Evolutionary conservation across 495 filamentous ascomycete species (phyloP), one percentile per base, ranked within the genome.

Genomic region (Penicillium steckii): DNA sequence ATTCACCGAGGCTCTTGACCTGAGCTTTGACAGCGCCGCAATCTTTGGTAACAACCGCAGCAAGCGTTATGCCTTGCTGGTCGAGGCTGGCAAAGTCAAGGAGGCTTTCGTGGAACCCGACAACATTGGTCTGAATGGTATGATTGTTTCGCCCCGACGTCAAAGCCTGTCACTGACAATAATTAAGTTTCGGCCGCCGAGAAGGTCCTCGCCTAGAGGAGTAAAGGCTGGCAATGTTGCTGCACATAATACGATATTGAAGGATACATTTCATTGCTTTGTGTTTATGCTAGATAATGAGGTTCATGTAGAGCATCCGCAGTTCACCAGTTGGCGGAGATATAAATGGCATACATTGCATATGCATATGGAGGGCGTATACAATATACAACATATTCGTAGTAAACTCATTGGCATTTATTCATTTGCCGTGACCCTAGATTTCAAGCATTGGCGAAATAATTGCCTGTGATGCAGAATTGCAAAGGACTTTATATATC

Each of bases 81-180:
- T 93, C 43, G 83, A 92, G 72, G 73, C 88, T 57, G 89, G 90
- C 41, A 90, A 87, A 70, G 86, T 91, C 62, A 86, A 80, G 71
- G 79, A 84, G 54, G 72, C 86, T 38, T 82, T 87, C 56, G 80
- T 96, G 35, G 94, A 97, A 77, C 91, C 92, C 17, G 93, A 98
- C 71, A 97, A 93, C 72, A 95, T 90, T 27, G 91, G 94, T 27
- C 78, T 94, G 10, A 79, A 87, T 53, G 88, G 90, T 94, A 71
- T 67, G 80, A 61, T 22, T 46, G n/a, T 22, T 43, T 35, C 38
- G 26, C 19, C 43, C 24, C 26, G 43, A 46, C 46, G 38, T 38
- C 21, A 1, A 21, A 10, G 7, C 35, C 45, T 6, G 48, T 38
- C 33, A 43, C 64, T 64, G 55, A 67, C 52, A 44, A 23, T 8